Evolutionary conservation across 2,329 filamentous ascomycete species (phyloP).

Genomic region (Aspergillus sp.): DNA sequence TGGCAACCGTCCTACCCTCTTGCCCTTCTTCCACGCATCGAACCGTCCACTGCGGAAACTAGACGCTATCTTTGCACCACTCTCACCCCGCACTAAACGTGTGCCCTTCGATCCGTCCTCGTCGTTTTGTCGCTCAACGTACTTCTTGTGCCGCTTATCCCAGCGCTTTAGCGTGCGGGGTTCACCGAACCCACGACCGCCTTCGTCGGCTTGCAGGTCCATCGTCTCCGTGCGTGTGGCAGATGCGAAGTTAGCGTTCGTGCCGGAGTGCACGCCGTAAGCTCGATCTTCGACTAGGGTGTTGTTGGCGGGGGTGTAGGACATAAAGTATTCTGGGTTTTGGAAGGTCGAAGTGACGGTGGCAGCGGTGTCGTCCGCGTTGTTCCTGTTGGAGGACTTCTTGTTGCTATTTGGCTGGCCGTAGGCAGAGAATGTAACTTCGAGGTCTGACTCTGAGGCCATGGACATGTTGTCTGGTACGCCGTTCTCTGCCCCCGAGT

Average conservation of each 20-base stretch:
- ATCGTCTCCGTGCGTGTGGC: conserved; percentile 85
- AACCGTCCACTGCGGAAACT: conserved; percentile 91
- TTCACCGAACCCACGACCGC: conserved; percentile 72
- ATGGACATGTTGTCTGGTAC: conserved; percentile 53
- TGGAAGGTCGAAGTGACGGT: conserved; percentile 59
- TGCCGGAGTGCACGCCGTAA: conserved; percentile 87
- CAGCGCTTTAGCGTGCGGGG: conserved; percentile 80
- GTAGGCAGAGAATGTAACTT: conserved; percentile 68
- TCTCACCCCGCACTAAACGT: conserved; percentile 81
- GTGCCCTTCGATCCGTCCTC: conserved; percentile 82
- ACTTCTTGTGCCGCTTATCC: conserved; percentile 97
- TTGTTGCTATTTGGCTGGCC: conserved; percentile 45
- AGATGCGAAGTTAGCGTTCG: conserved; percentile 75
- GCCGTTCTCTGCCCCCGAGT: conserved; percentile 41
- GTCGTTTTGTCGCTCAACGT: conserved; percentile 88
- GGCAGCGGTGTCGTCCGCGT: conserved; percentile 45
- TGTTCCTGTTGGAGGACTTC: conserved; percentile 39
- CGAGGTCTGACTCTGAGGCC: conserved; percentile 63
- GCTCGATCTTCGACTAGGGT: conserved; percentile 86
- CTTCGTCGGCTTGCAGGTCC: conserved; percentile 90
- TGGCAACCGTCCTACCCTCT: conserved; percentile 76
- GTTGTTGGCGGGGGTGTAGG: conserved; percentile 78
- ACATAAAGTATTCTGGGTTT: conserved; percentile 93
- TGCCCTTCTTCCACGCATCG: conserved; percentile 84
- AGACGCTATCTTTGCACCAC: conserved; percentile 92